A percentile compares a stretch with the other conserved stretches of the same genome.
These are phyloP conservation scores for Olyra latifolia DNA, from an alignment of 176 grass and related monocot species.

Conservation along the genomic window DNA sequence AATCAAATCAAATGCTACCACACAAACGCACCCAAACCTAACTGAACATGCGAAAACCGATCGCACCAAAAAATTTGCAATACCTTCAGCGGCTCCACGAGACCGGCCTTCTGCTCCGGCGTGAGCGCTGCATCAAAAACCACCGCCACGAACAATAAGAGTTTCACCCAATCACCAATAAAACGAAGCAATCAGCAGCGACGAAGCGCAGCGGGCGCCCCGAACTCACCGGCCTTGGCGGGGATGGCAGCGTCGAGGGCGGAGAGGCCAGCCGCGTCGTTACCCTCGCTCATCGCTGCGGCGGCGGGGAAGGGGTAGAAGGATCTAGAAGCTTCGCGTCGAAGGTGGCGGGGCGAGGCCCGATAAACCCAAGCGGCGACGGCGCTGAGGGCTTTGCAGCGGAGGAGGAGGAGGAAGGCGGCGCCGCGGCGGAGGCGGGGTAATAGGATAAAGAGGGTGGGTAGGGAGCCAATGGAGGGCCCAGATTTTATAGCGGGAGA, in stretches of 20 bases:
- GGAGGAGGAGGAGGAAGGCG: neutral
- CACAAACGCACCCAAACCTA: neutral
- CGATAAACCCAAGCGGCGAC: conserved; percentile 38
- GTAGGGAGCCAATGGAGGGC: neutral
- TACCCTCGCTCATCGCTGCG: conserved; percentile 26
- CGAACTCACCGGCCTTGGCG: neutral
- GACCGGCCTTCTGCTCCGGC: conserved; percentile 33
- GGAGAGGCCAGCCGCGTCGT: conserved; percentile 23
- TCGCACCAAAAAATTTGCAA: neutral
- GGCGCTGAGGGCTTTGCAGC: neutral
- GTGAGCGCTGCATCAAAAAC: conserved; percentile 37
- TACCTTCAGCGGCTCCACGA: conserved; percentile 39
- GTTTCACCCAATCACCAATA: neutral
- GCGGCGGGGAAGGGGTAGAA: neutral
- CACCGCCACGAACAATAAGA: neutral
- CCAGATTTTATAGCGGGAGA: neutral
- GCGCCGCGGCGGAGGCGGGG: neutral
- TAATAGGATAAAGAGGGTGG: neutral
- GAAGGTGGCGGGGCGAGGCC: conserved; percentile 9
- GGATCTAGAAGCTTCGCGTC: neutral
- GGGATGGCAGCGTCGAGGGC: conserved; percentile 33
- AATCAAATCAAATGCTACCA: conserved; percentile 9
- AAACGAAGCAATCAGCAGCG: neutral
- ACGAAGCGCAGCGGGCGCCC: neutral
- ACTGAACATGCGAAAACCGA: neutral